Percentiles rank a stretch among this genome's conserved stretches.
Conservation (phyloP, 1,284 basidiomycete species). For the Sporisorium iseilematis-ciliati region DNA sequence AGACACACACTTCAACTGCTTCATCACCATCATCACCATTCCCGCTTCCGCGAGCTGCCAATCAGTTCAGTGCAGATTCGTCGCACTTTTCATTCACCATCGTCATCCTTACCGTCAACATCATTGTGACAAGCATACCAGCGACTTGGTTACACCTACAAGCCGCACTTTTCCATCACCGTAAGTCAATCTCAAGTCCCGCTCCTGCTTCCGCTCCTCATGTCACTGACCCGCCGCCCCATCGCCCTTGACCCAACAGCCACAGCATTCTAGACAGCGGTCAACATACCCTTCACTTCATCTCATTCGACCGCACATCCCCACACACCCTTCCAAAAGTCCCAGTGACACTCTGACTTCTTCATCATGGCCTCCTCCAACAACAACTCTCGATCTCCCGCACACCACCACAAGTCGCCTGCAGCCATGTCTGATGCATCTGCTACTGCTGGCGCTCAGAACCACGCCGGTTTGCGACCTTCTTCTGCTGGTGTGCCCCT, state of each 20-base stretch:
- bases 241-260: background rate
- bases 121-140: conserved; percentile 25
- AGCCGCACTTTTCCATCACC: conserved; percentile 12
- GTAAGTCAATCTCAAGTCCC: conserved; percentile 11
- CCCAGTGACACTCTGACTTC: conserved; percentile 5
- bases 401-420: conserved; percentile 34
- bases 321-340: conserved; percentile 3
- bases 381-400: conserved; percentile 26
- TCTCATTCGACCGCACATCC: conserved; percentile 4
- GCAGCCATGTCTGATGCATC: conserved; percentile 22
- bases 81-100: background rate
- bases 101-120: background rate
- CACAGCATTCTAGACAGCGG: conserved; percentile 18
- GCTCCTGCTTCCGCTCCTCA: background rate
- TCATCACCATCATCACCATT: conserved; percentile 17
- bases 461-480: conserved; percentile 29
- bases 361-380: conserved; percentile 38
- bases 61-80: too few relatives aligned
- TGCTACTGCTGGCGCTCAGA: conserved; percentile 10
- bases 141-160: conserved; percentile 11
- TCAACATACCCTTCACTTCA: conserved; percentile 22
- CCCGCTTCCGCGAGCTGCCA: background rate
- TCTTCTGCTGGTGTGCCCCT: conserved; percentile 21
- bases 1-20: background rate
- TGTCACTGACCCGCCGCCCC: conserved; percentile 6